Evolutionary conservation across 2,329 filamentous ascomycete genomes (phyloP).

Genomic region (Penicillium sp.): DNA sequence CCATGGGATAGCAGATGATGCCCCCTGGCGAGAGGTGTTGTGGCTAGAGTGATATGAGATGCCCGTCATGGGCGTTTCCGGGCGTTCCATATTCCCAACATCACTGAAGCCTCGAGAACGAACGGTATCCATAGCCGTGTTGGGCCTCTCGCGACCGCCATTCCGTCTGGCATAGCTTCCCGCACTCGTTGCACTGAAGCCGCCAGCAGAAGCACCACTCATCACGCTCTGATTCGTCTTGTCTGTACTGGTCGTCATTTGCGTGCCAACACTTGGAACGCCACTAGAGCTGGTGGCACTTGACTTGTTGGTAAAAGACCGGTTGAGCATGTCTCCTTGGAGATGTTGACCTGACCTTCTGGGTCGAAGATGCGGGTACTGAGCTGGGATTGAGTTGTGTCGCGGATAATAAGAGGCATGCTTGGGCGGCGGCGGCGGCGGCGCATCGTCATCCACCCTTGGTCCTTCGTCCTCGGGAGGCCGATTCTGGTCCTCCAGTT

Average conservation of each 20-base stretch:
- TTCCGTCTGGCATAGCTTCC: conserved; percentile 78
- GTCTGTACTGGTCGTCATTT: conserved; percentile 64
- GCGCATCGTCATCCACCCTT: conserved; percentile 47
- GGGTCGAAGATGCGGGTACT: conserved; percentile 35
- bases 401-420: conserved; percentile 42
- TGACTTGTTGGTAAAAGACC: conserved; percentile 85
- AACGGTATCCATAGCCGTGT: conserved; percentile 41
- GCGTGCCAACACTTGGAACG: conserved; percentile 63
- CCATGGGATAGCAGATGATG: conserved; percentile 64
- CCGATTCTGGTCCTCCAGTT: conserved; percentile 57
- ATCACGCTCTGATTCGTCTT: conserved; percentile 81
- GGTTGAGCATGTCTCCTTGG: conserved; percentile 62
- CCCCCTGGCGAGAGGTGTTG: conserved; percentile 52
- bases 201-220: conserved; percentile 87
- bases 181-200: conserved; percentile 89
- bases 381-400: conserved; percentile 41
- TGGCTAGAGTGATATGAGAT: conserved; percentile 92
- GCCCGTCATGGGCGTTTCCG: conserved; percentile 61
- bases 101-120: conserved; percentile 39
- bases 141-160: conserved; percentile 40
- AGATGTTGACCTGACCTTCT: conserved; percentile 66
- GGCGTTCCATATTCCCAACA: conserved; percentile 36
- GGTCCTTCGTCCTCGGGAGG: conserved; percentile 47
- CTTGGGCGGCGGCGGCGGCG: conserved; percentile 61
- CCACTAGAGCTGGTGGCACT: conserved; percentile 71